phyloP scores from a whole-genome alignment of 352 stramenopile species.

The Pythium chondricola region DNA sequence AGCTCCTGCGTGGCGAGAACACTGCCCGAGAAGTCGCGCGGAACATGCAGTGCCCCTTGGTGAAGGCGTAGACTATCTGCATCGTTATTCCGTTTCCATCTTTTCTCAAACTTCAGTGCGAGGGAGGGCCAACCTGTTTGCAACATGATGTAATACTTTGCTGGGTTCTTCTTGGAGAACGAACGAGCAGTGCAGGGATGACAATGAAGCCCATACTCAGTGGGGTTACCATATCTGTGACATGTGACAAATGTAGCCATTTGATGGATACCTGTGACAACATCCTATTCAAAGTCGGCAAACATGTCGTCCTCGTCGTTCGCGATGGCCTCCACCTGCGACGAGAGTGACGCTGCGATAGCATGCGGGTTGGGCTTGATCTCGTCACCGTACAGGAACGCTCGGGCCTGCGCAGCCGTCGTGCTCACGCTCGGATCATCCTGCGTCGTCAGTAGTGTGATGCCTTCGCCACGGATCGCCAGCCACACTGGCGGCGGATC shows the following conservation, averaged over 20 bases:
- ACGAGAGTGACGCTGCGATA: constrained; percentile 46
- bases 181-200: too few species aligned
- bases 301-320: constrained; percentile 81
- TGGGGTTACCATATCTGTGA: too few species aligned
- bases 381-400: constrained; percentile 62
- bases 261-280: too few species aligned
- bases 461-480: constrained; percentile 39
- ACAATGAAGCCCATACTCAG: too few species aligned
- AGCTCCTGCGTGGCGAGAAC: constrained; percentile 47
- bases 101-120: too few species aligned
- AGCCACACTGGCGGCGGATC: constrained; percentile 31
- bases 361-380: constrained; percentile 30
- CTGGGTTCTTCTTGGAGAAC: too few species aligned
- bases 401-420: constrained; percentile 36
- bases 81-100: too few species aligned
- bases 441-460: constrained; percentile 46
- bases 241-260: too few species aligned
- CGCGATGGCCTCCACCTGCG: constrained; percentile 51
- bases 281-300: constrained; percentile 69
- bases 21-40: constrained; percentile 15
- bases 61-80: too few species aligned
- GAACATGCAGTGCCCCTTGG: constrained; percentile 1
- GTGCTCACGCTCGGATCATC: constrained; percentile 56
- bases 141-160: too few species aligned
- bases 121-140: too few species aligned